These are phyloP conservation scores for Crithidia acanthocephali DNA, from an alignment of 208 protist genomes.

Conservation along the genomic window DNA sequence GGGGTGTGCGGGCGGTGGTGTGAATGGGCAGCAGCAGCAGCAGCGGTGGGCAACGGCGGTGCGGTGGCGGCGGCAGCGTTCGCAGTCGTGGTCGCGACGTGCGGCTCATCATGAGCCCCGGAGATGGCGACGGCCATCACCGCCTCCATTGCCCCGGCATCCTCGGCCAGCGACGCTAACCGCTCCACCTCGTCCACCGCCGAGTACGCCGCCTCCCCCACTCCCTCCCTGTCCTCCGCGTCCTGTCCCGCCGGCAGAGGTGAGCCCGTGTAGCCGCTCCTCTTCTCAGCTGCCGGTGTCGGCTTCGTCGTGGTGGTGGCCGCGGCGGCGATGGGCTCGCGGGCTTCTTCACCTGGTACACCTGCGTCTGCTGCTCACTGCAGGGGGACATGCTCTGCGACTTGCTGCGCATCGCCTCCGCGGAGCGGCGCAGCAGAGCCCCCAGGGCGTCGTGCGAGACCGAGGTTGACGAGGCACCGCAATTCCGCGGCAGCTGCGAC, in stretches of 20 bases:
- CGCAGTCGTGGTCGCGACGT: neutral
- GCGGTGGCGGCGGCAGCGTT: neutral
- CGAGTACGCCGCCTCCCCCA: neutral
- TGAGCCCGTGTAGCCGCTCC: neutral
- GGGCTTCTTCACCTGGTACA: neutral
- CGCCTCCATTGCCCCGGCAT: constrained; percentile 15
- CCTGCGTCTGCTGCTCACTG: constrained; percentile 6
- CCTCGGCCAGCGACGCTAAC: constrained; percentile 9
- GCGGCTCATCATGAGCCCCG: neutral
- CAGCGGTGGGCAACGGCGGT: too few species aligned
- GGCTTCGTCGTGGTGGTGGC: neutral
- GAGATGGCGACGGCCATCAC: constrained; percentile 6
- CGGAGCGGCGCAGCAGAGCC: constrained; percentile 16
- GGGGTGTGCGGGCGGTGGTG: neutral
- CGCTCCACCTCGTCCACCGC: constrained; percentile 13
- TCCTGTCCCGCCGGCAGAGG: neutral
- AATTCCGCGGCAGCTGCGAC: constrained; percentile 9
- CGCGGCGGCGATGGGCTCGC: neutral
- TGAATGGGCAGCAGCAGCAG: neutral
- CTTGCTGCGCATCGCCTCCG: constrained; percentile 9
- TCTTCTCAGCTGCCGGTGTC: neutral
- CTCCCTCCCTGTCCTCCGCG: neutral
- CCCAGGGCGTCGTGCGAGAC: neutral
- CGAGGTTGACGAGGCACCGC: neutral
- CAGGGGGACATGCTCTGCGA: neutral